These are phyloP conservation scores for Pugionium cornutum DNA, from an alignment of 345 rosid genomes.

Conservation along the genomic window DNA sequence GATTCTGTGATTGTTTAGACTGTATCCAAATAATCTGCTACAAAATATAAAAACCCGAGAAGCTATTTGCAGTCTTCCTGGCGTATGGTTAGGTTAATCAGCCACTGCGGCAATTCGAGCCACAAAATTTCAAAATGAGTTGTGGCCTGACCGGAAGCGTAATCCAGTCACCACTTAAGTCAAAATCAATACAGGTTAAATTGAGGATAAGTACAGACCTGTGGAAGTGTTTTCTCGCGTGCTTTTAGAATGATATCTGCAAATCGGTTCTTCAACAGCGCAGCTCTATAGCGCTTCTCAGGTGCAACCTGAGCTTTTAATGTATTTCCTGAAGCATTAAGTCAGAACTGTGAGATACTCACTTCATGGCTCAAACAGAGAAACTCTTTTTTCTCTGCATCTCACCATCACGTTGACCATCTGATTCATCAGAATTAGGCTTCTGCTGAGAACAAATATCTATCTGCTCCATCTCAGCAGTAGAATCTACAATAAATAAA, in stretches of 20 bases:
- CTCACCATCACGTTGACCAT: conserved; percentile 77
- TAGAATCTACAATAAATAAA: conserved; percentile 52
- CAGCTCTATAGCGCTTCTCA: conserved; percentile 82
- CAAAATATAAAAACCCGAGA: not conserved
- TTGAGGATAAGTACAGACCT: conserved; percentile 50
- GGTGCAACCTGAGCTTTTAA: conserved; percentile 70
- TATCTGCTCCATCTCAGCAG: conserved; percentile 54
- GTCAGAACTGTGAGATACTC: conserved; percentile 44
- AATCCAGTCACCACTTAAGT: conserved; percentile 6
- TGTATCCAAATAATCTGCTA: conserved; percentile 16
- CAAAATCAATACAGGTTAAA: conserved; percentile 3
- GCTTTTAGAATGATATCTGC: conserved; percentile 96
- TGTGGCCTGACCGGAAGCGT: not conserved
- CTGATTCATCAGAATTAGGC: conserved; percentile 56
- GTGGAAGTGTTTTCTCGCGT: conserved; percentile 77
- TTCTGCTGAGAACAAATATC: conserved; percentile 57
- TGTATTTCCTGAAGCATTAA: conserved; percentile 62
- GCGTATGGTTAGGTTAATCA: not conserved
- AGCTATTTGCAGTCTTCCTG: not conserved
- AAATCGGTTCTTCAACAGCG: conserved; percentile 72
- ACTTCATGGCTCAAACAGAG: conserved; percentile 35
- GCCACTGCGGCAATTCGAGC: not conserved
- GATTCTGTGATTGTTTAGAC: not conserved
- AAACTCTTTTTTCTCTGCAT: conserved; percentile 32
- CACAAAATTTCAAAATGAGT: not conserved